A percentile compares a stretch with the other conserved stretches of the same genome.
These are phyloP conservation scores for Leavenworthia alabamica DNA, from an alignment of 345 rosid species.

Conservation along the genomic window DNA sequence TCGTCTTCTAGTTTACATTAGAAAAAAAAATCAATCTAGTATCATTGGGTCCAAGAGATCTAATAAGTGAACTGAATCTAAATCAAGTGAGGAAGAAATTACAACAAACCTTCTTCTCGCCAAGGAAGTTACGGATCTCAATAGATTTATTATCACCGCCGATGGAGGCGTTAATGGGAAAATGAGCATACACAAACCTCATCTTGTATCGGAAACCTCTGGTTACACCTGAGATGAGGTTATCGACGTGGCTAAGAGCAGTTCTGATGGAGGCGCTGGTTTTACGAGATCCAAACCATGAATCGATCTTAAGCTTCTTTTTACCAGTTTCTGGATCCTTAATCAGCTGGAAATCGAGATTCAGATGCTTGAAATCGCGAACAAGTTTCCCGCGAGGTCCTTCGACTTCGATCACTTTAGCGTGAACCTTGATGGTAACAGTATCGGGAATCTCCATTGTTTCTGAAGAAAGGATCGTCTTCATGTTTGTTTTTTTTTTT, in stretches of 20 bases:
- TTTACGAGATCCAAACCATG: conserved; percentile 39
- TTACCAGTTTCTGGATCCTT: conserved; percentile 27
- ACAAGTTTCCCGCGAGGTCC: conserved; percentile 37
- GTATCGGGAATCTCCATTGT: conserved; percentile 60
- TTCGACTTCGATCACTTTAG: conserved; percentile 35
- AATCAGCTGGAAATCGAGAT: conserved; percentile 46
- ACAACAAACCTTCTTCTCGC: conserved; percentile 39
- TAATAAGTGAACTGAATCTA: too few species aligned
- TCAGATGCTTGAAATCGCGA: conserved; percentile 46
- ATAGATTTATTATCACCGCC: conserved; percentile 24
- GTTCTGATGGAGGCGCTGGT: too few species aligned
- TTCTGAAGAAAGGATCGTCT: conserved; percentile 41
- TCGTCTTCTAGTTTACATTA: too few species aligned
- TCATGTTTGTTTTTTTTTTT: conserved; percentile 13
- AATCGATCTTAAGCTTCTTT: conserved; percentile 33
- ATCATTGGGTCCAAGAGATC: not conserved
- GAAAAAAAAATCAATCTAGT: not conserved
- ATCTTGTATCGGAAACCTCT: conserved; percentile 53
- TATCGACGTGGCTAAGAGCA: too few species aligned
- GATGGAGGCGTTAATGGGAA: conserved; percentile 52
- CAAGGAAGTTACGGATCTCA: conserved; percentile 50
- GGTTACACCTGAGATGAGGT: too few species aligned
- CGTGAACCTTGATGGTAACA: conserved; percentile 44
- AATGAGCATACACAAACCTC: conserved; percentile 51
- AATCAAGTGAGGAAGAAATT: not conserved